phyloP scores from a whole-genome alignment of 2,329 filamentous ascomycete genomes.

The Scytalidium sp. region DNA sequence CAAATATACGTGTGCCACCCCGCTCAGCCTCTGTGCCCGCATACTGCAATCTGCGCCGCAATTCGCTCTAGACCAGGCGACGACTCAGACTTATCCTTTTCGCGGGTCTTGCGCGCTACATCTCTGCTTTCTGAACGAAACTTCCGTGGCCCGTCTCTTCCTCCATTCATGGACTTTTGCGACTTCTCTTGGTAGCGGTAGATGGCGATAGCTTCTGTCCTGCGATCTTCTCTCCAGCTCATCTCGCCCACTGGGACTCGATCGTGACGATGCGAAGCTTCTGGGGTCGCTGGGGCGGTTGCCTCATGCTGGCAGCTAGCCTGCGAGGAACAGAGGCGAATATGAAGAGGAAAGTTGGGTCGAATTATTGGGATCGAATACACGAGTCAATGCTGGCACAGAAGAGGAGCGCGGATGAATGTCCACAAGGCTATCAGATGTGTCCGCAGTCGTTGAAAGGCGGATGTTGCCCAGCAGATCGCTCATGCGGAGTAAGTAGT shows the following conservation, averaged over 20 bases:
- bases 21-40: background rate
- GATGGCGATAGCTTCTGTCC: background rate
- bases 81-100: background rate
- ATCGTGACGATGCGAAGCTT: background rate
- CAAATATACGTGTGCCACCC: background rate
- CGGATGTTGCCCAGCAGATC: slow-evolving; percentile 37
- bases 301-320: background rate
- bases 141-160: background rate
- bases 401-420: slow-evolving; percentile 21
- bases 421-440: slow-evolving; percentile 19
- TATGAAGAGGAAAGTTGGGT: slow-evolving; percentile 20
- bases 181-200: background rate
- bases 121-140: background rate
- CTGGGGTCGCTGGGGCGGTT: background rate
- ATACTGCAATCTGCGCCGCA: background rate
- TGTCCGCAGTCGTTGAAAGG: slow-evolving; percentile 25
- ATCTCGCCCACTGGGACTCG: background rate
- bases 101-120: background rate
- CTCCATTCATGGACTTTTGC: background rate
- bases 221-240: background rate
- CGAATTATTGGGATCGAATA: slow-evolving; percentile 23
- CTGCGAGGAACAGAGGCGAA: background rate
- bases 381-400: slow-evolving; percentile 24
- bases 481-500: slow-evolving; percentile 41
- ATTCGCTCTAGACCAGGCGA: background rate